Evolutionary conservation across 805 yeast species (phyloP), one percentile per base, ranked within the genome.

Genomic region (Yamadazyma insecticola): DNA sequence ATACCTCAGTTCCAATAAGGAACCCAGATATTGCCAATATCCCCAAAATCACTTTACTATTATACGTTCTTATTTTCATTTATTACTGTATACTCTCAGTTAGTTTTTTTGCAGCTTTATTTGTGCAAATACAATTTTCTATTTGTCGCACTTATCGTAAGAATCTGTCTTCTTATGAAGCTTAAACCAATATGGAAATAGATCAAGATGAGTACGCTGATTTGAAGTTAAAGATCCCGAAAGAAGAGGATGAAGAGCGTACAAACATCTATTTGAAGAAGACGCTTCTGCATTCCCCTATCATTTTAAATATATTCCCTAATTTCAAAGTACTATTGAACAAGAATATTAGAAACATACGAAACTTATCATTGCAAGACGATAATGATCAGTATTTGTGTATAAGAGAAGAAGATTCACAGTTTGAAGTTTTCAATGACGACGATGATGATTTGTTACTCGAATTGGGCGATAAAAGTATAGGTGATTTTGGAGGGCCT

Each of bases 211-310:
- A 37, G 30, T 40, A 37, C 21, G 19, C 33, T 19, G 35, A 40
- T 26, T 27, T 40, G 3, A 33, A 32, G 18, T 11, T 30, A 7
- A 29, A 29, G 4, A 10, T 12, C 5, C 14, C 11, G 16, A 30
- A 28, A 16, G 21, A 28, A 9, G 15, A 14, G 13, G 17, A 15
- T 2, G 32, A 41, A 12, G 33, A 41, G 0, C 13, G 12, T 6
- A 23, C 31, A 1, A 15, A 16, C 3, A 11, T 35, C 6, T 58
- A 47, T 28, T 33, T 55, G 22, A 60, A 58, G 38, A 57, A 60
- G 35, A 63, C 67, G 9, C 39, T 71, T n/a, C 42, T 65, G 21
- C 56, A 57, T 12, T 61, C 72, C 12, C 71, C 75, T 2, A 46
- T 62, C 1, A 45, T 67, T 17, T 43, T 47, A 16, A 46, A 51